Evolutionary conservation across 148 eudicot species (phyloP).

Genomic region (Amaranthus palmeri): DNA sequence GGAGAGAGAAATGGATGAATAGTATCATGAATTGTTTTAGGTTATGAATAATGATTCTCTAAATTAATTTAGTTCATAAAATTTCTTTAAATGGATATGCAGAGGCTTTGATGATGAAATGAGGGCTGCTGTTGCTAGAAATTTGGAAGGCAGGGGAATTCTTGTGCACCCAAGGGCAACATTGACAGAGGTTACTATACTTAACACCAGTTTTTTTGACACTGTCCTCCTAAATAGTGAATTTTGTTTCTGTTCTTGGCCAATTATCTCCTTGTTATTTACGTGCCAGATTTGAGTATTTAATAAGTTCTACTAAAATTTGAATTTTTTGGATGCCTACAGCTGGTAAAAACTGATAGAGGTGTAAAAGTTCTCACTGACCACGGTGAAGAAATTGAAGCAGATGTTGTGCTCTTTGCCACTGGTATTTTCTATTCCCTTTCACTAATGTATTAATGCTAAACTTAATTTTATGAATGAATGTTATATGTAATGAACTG

Average conservation of each 20-base stretch:
- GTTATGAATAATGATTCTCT: too few relatives aligned
- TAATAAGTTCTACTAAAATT: neutral
- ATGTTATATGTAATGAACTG: neutral
- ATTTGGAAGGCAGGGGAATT: conserved; percentile 90
- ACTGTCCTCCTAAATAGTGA: neutral
- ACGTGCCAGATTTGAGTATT: neutral
- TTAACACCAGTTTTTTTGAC: neutral
- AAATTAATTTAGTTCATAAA: neutral
- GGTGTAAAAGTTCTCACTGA: conserved; percentile 82
- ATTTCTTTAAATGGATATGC: conserved; percentile 19
- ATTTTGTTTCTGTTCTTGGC: too few relatives aligned
- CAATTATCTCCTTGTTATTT: neutral
- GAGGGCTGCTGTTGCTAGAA: conserved; percentile 90
- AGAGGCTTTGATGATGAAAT: conserved; percentile 99
- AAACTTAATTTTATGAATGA: too few relatives aligned
- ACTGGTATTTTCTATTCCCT: conserved; percentile 52
- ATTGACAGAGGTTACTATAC: conserved; percentile 58
- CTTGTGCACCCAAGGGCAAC: conserved; percentile 75
- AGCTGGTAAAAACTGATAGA: conserved; percentile 68
- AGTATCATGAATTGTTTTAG: too few relatives aligned
- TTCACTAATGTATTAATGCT: neutral
- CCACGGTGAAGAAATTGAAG: conserved; percentile 87
- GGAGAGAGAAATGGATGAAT: too few relatives aligned
- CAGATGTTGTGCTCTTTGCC: conserved; percentile 93
- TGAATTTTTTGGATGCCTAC: conserved; percentile 11